These are phyloP conservation scores for Pelargonium exstipulatum DNA, from an alignment of 441 rosid species.

Conservation along the genomic window DNA sequence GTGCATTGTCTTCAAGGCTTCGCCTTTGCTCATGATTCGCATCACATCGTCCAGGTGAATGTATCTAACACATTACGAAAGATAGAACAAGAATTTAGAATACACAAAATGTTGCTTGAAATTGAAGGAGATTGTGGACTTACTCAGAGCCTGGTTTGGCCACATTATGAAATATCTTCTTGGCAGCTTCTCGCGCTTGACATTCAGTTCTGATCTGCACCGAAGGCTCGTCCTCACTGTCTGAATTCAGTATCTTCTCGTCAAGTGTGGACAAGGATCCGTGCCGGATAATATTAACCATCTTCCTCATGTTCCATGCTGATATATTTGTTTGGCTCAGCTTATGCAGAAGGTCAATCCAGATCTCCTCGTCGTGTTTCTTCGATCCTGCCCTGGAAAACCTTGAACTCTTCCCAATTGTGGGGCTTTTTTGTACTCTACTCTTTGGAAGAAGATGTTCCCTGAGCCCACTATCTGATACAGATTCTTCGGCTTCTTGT, in stretches of 20 bases:
- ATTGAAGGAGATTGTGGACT: constrained; percentile 5
- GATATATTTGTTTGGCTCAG: constrained; percentile 52
- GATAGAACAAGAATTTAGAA: neutral
- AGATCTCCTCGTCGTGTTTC: constrained; percentile 42
- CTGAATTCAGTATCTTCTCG: constrained; percentile 43
- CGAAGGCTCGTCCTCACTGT: constrained; percentile 48
- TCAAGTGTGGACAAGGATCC: constrained; percentile 51
- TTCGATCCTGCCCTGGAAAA: constrained; percentile 41
- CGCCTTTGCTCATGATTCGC: neutral
- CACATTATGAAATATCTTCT: constrained; percentile 62
- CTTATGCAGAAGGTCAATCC: constrained; percentile 48
- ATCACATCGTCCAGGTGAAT: constrained; percentile 1
- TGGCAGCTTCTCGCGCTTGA: constrained; percentile 75
- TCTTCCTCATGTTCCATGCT: constrained; percentile 65
- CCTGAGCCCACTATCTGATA: constrained; percentile 35
- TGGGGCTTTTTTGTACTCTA: neutral
- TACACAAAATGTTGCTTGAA: neutral
- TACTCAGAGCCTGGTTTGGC: constrained; percentile 56
- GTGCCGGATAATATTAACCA: constrained; percentile 45
- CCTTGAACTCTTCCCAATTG: neutral
- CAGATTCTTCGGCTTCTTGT: constrained; percentile 41
- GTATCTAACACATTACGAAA: neutral
- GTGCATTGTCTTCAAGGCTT: constrained; percentile 1
- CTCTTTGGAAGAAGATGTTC: constrained; percentile 29
- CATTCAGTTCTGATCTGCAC: constrained; percentile 53